Evolutionary conservation across 805 yeast genomes (phyloP).

Genomic region (Kodamaea jinghongensis): DNA sequence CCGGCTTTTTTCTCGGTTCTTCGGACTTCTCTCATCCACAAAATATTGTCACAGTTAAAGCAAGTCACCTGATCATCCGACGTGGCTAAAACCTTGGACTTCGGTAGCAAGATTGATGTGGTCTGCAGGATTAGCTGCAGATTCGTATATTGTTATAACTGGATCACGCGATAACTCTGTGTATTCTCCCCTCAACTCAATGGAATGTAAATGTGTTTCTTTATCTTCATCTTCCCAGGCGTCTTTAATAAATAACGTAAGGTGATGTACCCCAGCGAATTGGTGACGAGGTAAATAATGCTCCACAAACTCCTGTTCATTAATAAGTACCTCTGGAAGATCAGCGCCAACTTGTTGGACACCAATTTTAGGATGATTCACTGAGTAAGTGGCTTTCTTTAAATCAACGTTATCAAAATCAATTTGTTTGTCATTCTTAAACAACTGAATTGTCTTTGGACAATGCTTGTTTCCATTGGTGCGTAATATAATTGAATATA

Average conservation of each 20-base stretch:
- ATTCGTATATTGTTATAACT: constrained; percentile 74
- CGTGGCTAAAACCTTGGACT: not conserved
- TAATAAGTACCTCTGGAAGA: constrained; percentile 29
- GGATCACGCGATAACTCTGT: constrained; percentile 62
- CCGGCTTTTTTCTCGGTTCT: constrained; percentile 8
- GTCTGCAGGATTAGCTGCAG: constrained; percentile 91
- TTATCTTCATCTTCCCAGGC: constrained; percentile 45
- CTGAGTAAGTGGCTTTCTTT: constrained; percentile 45
- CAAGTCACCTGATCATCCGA: not conserved
- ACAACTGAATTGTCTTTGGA: constrained; percentile 67
- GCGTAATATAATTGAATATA: constrained; percentile 71
- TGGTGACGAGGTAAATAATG: constrained; percentile 73
- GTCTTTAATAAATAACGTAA: constrained; percentile 66
- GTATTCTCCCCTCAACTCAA: constrained; percentile 78
- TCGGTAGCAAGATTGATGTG: constrained; percentile 45
- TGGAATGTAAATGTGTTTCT: constrained; percentile 56
- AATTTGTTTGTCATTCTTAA: constrained; percentile 64
- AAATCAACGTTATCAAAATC: constrained; percentile 66
- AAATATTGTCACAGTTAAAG: not conserved
- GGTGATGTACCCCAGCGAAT: constrained; percentile 65
- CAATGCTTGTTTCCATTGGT: constrained; percentile 61
- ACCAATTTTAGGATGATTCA: constrained; percentile 69
- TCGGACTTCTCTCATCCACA: constrained; percentile 14
- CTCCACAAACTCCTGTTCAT: constrained; percentile 64
- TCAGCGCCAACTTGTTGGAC: constrained; percentile 40